phyloP scores from a whole-genome alignment of 257 asterid species.

The Marsdenia floribunda region DNA sequence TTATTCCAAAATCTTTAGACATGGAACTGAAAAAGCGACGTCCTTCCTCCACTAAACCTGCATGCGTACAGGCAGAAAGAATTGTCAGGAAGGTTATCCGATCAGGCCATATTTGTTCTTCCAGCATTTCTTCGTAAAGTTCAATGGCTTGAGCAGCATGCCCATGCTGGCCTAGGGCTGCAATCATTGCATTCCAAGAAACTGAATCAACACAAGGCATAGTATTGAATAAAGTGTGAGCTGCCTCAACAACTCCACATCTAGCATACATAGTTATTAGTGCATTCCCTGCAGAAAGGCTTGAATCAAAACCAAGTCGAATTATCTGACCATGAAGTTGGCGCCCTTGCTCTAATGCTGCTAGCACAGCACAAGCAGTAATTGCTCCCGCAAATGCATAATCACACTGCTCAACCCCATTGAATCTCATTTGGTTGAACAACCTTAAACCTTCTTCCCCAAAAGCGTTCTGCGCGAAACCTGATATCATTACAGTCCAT shows the following conservation, averaged over 20 bases:
- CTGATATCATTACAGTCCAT: slow-evolving; percentile 66
- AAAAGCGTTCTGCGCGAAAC: slow-evolving; percentile 55
- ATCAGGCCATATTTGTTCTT: slow-evolving; percentile 56
- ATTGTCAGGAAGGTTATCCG: slow-evolving; percentile 59
- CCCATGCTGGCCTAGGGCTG: slow-evolving; percentile 72
- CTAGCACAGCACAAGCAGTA: slow-evolving; percentile 62
- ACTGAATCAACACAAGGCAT: slow-evolving; percentile 59
- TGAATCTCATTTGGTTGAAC: slow-evolving; percentile 52
- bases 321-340: slow-evolving; percentile 66
- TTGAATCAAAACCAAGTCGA: slow-evolving; percentile 52
- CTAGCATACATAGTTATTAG: slow-evolving; percentile 61
- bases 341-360: slow-evolving; percentile 63
- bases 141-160: slow-evolving; percentile 45
- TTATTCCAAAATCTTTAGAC: slow-evolving; percentile 36
- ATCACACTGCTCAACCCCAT: slow-evolving; percentile 55
- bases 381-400: slow-evolving; percentile 70
- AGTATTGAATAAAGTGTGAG: slow-evolving; percentile 35
- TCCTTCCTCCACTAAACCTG: slow-evolving; percentile 61
- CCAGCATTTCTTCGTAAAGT: slow-evolving; percentile 53
- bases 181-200: slow-evolving; percentile 77
- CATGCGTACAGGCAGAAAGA: slow-evolving; percentile 70
- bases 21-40: slow-evolving; percentile 39
- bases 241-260: slow-evolving; percentile 61
- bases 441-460: slow-evolving; percentile 64
- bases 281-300: slow-evolving; percentile 75